These are phyloP conservation scores for Blastobotrys robertii DNA, from an alignment of 805 yeast genomes.

Conservation along the genomic window DNA sequence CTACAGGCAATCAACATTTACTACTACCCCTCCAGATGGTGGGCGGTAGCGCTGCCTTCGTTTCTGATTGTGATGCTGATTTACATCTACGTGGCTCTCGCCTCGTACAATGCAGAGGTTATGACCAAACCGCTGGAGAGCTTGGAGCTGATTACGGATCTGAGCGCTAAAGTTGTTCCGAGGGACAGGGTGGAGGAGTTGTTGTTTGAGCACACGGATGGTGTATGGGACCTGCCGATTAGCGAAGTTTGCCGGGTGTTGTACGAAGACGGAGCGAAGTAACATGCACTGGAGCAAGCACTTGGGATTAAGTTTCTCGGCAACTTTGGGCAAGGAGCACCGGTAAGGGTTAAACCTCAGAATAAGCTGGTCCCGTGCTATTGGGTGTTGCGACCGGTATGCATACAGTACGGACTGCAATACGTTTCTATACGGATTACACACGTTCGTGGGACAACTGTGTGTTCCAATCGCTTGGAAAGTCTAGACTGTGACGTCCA, in stretches of 20 bases:
- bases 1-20: conserved; percentile 46
- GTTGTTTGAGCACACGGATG: conserved; percentile 57
- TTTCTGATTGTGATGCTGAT: conserved; percentile 61
- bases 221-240: conserved; percentile 79
- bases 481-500: no score
- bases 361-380: no score
- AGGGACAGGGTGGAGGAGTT: conserved; percentile 29
- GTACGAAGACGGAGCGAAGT: conserved; percentile 8
- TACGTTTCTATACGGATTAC: no score
- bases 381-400: no score
- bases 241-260: conserved; percentile 25
- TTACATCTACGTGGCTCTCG: conserved; percentile 60
- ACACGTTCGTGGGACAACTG: no score
- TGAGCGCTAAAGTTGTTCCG: conserved; percentile 37
- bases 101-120: conserved; percentile 67
- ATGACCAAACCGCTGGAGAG: conserved; percentile 52
- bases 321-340: no score
- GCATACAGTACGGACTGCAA: no score
- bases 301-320: no score
- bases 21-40: conserved; percentile 83
- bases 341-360: no score
- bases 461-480: no score
- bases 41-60: conserved; percentile 78
- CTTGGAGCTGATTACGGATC: conserved; percentile 58
- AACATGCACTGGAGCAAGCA: no score